Evolutionary conservation across 1,284 basidiomycete genomes (phyloP).

Genomic region (Puccinia coronata): DNA sequence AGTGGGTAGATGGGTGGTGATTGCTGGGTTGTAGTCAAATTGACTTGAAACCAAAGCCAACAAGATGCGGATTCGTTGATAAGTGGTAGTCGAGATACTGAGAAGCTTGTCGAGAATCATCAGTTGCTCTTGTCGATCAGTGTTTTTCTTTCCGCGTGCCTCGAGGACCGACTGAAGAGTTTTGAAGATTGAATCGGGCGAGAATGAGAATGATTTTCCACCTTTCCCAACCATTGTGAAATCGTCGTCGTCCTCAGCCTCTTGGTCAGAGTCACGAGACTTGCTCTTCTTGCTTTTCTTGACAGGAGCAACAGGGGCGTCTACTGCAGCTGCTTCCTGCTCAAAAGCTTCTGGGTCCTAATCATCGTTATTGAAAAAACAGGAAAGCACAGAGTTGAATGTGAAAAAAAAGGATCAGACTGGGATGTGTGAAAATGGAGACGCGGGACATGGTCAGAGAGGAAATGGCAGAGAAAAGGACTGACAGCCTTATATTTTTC

Average conservation of each 20-base stretch:
- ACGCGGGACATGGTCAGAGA: not conserved
- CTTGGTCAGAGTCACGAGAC: slow-evolving; percentile 60
- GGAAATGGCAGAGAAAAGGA: slow-evolving; percentile 27
- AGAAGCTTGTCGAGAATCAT: slow-evolving; percentile 85
- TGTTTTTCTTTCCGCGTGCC: slow-evolving; percentile 89
- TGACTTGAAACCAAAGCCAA: slow-evolving; percentile 90
- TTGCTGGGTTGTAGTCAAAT: slow-evolving; percentile 92
- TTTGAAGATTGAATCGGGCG: slow-evolving; percentile 88
- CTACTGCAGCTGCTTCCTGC: slow-evolving; percentile 67
- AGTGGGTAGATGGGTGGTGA: slow-evolving; percentile 77
- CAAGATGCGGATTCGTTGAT: slow-evolving; percentile 91
- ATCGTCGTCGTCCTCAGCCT: slow-evolving; percentile 67
- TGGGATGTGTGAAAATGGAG: slow-evolving; percentile 43
- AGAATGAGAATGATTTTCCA: slow-evolving; percentile 79
- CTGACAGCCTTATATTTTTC: slow-evolving; percentile 76
- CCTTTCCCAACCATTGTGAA: slow-evolving; percentile 92
- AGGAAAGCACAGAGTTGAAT: not conserved
- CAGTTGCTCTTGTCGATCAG: slow-evolving; percentile 92
- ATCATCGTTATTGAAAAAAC: not conserved
- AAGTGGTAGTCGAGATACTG: slow-evolving; percentile 77
- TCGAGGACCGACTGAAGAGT: slow-evolving; percentile 88
- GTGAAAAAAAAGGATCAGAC: slow-evolving; percentile 12
- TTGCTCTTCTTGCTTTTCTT: slow-evolving; percentile 56
- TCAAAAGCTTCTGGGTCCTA: slow-evolving; percentile 88
- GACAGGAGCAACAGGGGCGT: slow-evolving; percentile 62